These are phyloP conservation scores for Apiospora koreana DNA, from an alignment of 2,329 filamentous ascomycete species.

Conservation along the genomic window DNA sequence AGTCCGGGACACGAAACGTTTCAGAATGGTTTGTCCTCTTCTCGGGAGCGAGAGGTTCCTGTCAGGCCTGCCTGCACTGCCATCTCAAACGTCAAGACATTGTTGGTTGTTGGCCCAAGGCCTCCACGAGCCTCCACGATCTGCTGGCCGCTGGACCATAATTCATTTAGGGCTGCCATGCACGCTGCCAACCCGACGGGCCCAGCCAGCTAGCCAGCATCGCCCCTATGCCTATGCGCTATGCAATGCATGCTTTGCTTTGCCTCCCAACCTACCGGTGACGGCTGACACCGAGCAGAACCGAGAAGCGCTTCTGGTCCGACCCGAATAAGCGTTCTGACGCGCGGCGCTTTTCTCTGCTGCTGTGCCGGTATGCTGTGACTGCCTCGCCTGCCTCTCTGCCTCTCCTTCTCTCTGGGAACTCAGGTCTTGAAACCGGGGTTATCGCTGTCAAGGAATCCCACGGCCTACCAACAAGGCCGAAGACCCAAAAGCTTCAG, in stretches of 20 bases:
- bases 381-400: too few species aligned
- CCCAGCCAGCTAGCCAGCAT: background rate
- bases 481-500: background rate
- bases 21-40: constrained; percentile 6
- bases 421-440: background rate
- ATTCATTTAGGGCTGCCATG: constrained; percentile 7
- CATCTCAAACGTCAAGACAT: background rate
- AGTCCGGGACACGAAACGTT: constrained; percentile 5
- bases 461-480: background rate
- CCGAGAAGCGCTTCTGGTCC: background rate
- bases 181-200: background rate
- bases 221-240: background rate
- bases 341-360: background rate
- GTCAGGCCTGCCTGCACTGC: constrained; percentile 4
- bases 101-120: background rate
- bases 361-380: too few species aligned
- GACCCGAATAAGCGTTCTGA: background rate
- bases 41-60: background rate
- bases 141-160: background rate
- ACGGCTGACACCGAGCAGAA: too few species aligned
- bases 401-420: background rate
- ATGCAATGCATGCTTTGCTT: too few species aligned
- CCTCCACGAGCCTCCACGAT: background rate
- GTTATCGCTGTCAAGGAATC: background rate
- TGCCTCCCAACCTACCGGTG: too few species aligned